Evolutionary conservation across 139 green algal species (phyloP).

Genomic region (Nannochloris sp.): DNA sequence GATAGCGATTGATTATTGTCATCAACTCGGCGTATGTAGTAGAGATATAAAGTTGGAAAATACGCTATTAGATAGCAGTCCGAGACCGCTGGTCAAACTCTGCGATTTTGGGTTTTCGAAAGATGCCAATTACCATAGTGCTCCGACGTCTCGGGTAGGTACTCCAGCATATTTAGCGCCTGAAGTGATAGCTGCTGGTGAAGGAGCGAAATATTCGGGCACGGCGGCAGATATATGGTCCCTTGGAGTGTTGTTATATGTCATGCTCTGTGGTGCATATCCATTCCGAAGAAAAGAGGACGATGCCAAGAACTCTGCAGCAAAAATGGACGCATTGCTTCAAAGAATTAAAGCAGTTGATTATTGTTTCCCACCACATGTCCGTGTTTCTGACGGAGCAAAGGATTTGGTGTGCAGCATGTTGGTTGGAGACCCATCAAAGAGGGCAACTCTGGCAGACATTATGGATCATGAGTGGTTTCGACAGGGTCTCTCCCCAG

Average conservation of each 20-base stretch:
- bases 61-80: conserved; percentile 76
- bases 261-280: conserved; percentile 87
- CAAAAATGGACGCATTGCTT: conserved; percentile 50
- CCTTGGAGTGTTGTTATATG: conserved; percentile 94
- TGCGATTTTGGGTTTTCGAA: conserved; percentile 59
- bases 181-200: conserved; percentile 79
- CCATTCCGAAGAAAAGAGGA: conserved; percentile 88
- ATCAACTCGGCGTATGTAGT: conserved; percentile 71
- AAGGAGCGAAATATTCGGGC: conserved; percentile 72
- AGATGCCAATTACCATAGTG: conserved; percentile 67
- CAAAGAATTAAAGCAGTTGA: conserved; percentile 11
- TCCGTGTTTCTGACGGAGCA: conserved; percentile 20
- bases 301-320: conserved; percentile 32
- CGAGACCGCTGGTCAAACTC: conserved; percentile 46
- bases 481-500: conserved; percentile 13
- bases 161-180: conserved; percentile 96
- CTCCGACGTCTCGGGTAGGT: conserved; percentile 74
- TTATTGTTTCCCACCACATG: background rate
- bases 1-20: conserved; percentile 90
- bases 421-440: conserved; percentile 52
- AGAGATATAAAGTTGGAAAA: conserved; percentile 97
- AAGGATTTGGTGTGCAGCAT: conserved; percentile 59
- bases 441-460: conserved; percentile 58
- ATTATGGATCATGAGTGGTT: conserved; percentile 54
- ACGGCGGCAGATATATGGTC: conserved; percentile 93